Evolutionary conservation across 2,329 filamentous ascomycete genomes (phyloP).

Genomic region (Nemania serpens): DNA sequence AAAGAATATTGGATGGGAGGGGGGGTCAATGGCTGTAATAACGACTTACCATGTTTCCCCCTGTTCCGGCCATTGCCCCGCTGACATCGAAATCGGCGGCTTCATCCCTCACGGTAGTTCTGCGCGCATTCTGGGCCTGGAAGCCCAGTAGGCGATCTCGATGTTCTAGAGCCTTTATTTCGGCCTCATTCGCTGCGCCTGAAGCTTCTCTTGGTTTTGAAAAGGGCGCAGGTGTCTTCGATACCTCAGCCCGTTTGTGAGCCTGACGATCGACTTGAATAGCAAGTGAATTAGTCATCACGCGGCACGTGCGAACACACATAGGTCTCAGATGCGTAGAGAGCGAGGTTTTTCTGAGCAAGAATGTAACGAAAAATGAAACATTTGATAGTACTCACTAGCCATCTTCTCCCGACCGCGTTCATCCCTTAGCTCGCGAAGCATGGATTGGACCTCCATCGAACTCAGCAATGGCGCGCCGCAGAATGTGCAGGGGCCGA

Average conservation of each 20-base stretch:
- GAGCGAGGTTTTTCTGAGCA: not conserved
- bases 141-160: constrained; percentile 80
- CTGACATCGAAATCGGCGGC: constrained; percentile 66
- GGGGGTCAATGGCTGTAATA: too few relatives aligned
- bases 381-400: constrained; percentile 11
- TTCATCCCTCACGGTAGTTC: constrained; percentile 86
- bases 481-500: constrained; percentile 94
- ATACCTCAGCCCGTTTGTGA: constrained; percentile 69
- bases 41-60: constrained; percentile 60
- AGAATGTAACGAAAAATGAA: not conserved
- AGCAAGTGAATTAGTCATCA: not conserved
- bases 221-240: constrained; percentile 64
- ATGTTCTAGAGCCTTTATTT: constrained; percentile 74
- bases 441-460: constrained; percentile 81
- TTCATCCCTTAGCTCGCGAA: constrained; percentile 81
- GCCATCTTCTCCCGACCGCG: constrained; percentile 86
- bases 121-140: constrained; percentile 81
- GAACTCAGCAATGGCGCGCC: constrained; percentile 71
- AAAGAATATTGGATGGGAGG: not conserved
- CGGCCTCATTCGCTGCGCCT: constrained; percentile 56
- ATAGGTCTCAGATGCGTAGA: not conserved
- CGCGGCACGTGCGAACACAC: not conserved
- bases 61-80: constrained; percentile 48
- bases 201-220: constrained; percentile 49
- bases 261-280: constrained; percentile 67